A percentile compares a stretch with the other conserved stretches of the same genome.
Evolutionary conservation across 1,284 basidiomycete genomes (phyloP).

Genomic region (Pseudozyma sp.): DNA sequence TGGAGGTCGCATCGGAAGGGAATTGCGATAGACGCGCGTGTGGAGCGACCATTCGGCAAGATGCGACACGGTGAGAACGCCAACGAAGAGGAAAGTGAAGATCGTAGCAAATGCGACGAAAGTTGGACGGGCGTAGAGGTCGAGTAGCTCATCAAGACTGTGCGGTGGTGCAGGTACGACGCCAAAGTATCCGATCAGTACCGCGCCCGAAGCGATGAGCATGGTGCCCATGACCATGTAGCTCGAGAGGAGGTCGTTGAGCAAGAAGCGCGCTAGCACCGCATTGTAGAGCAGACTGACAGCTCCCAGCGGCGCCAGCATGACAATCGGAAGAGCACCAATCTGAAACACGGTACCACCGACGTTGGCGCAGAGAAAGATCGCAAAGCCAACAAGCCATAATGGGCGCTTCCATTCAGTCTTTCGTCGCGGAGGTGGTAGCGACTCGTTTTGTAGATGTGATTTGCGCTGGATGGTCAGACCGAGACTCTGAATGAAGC

Average conservation of each 20-base stretch:
- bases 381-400: conserved; percentile 76
- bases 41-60: conserved; percentile 67
- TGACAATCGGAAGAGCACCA: conserved; percentile 77
- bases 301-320: conserved; percentile 80
- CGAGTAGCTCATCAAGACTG: conserved; percentile 85
- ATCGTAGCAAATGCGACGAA: conserved; percentile 80
- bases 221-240: conserved; percentile 87
- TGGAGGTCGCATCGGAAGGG: conserved; percentile 13
- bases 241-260: conserved; percentile 86
- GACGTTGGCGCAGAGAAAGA: conserved; percentile 79
- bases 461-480: conserved; percentile 95
- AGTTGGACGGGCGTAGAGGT: conserved; percentile 80
- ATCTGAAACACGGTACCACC: conserved; percentile 95
- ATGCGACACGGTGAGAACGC: conserved; percentile 68
- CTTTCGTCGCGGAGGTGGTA: conserved; percentile 72
- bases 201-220: conserved; percentile 87
- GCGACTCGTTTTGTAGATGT: conserved; percentile 84
- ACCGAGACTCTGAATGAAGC: conserved; percentile 87
- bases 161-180: conserved; percentile 92
- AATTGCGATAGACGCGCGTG: conserved; percentile 32
- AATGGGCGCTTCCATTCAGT: conserved; percentile 63
- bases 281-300: conserved; percentile 94
- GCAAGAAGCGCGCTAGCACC: conserved; percentile 85
- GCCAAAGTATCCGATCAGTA: conserved; percentile 90
- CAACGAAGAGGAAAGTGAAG: conserved; percentile 76